These are phyloP conservation scores for Tetrapyrgos nigripes DNA, from an alignment of 1,284 basidiomycete genomes.

Conservation along the genomic window DNA sequence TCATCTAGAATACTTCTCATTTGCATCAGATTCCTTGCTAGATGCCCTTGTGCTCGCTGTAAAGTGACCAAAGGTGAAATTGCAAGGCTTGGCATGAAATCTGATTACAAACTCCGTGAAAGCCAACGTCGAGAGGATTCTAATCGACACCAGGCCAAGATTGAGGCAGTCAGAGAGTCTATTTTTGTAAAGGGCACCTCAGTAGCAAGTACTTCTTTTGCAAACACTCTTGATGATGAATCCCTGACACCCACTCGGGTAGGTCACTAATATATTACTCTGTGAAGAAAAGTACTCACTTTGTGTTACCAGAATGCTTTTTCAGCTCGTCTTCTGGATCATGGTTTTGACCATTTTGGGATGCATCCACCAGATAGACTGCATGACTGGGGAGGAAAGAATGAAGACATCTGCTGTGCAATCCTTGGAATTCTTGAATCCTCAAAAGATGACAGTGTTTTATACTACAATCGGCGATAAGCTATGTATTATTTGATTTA, in stretches of 20 bases:
- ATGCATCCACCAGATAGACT: constrained; percentile 25
- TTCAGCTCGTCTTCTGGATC: constrained; percentile 8
- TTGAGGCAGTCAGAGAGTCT: constrained; percentile 12
- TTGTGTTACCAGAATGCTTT: constrained; percentile 27
- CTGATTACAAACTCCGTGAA: background rate
- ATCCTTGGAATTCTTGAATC: too few species aligned
- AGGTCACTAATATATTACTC: background rate
- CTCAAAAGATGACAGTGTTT: too few species aligned
- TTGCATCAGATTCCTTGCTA: constrained; percentile 4
- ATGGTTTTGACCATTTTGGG: constrained; percentile 21
- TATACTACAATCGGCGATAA: too few species aligned
- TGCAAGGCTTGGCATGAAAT: background rate
- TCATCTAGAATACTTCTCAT: constrained; percentile 15
- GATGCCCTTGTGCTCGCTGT: background rate
- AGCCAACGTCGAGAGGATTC: constrained; percentile 18
- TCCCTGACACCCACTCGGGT: constrained; percentile 8
- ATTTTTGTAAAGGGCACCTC: constrained; percentile 18
- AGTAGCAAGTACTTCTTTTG: constrained; percentile 11
- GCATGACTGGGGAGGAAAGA: background rate
- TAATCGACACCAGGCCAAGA: background rate
- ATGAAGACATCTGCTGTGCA: too few species aligned
- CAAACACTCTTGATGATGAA: constrained; percentile 12
- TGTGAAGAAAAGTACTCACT: background rate
- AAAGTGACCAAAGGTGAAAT: background rate
- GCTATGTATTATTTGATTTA: too few species aligned